Percentiles rank a stretch among this genome's conserved stretches.
Evolutionary conservation across 2,329 filamentous ascomycete genomes (phyloP).

Genomic region (Moelleriella libera): DNA sequence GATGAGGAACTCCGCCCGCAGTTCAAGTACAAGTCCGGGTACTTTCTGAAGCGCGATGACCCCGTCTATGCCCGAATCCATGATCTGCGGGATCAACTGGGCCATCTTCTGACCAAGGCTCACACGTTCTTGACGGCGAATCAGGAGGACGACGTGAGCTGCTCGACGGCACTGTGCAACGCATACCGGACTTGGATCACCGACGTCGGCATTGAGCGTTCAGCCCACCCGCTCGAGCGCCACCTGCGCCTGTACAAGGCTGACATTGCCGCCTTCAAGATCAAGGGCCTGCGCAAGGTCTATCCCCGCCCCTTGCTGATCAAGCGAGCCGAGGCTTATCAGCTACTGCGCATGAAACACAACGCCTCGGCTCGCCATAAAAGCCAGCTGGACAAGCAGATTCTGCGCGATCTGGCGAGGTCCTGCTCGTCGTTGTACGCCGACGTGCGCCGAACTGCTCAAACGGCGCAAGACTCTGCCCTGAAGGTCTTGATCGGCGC

Average conservation of each 20-base stretch:
- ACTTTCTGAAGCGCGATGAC: constrained; percentile 45
- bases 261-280: constrained; percentile 85
- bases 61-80: constrained; percentile 65
- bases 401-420: constrained; percentile 77
- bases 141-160: constrained; percentile 90
- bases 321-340: constrained; percentile 86
- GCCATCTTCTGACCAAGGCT: constrained; percentile 66
- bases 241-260: constrained; percentile 72
- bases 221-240: constrained; percentile 82
- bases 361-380: constrained; percentile 81
- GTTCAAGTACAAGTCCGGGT: constrained; percentile 81
- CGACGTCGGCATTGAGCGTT: constrained; percentile 91
- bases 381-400: constrained; percentile 73
- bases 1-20: constrained; percentile 75
- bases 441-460: constrained; percentile 87
- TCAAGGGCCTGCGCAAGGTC: constrained; percentile 79
- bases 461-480: constrained; percentile 83
- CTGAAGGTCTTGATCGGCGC: constrained; percentile 83
- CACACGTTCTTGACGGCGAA: constrained; percentile 71
- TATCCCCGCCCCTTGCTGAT: constrained; percentile 90
- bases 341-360: constrained; percentile 84
- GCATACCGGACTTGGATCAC: constrained; percentile 95
- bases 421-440: constrained; percentile 87
- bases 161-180: constrained; percentile 84
- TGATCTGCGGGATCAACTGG: constrained; percentile 63